Evolutionary conservation across 2,329 filamentous ascomycete genomes (phyloP), one percentile per base, ranked within the genome.

Genomic region (Nigrograna mackinnonii): DNA sequence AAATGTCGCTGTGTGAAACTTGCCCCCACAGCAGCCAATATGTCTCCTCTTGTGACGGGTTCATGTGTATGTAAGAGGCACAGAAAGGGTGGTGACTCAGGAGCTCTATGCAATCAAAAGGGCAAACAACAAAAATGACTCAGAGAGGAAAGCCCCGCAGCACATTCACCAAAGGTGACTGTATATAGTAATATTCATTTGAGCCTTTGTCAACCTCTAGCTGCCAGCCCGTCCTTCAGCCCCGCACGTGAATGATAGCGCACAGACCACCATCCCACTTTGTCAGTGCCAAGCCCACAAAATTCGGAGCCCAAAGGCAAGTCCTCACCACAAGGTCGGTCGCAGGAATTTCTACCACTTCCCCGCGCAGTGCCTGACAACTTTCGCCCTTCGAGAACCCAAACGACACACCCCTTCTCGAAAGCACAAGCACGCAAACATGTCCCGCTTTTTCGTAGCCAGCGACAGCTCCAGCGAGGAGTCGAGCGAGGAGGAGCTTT

Each of bases 391-490:
- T 9, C 24, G 24, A 28, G 24, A 28, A 9, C n/a, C 9, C 9
- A 28, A 9, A 9, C 9, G 24, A 28, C n/a, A 28, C 53, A 55
- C 49, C 22, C 37, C 44, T 36, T 49, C 52, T 49, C 54, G 49
- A 56, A 48, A 40, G 38, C 3, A 52, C 54, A 43, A 51, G 50
- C 52, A 67, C 54, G 54, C n/a, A n/a, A n/a, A n/a, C n/a, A 65
- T 64, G 64, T 97, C 94, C 82, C 88, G 91, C 78, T 99, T 97
- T 77, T 97, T 97, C 82, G 88, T 90, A 74, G 88, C 88, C 71
- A 88, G 86, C 78, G 91, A 95, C 75, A 96, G 91, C 84, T 96
- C 92, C 67, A 89, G 84, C 79, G 91, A 96, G 75, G 91, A 89
- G 80, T 95, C 90, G 53, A 83, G 80, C 65, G 92, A 96, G 62